Percentiles rank a stretch among this genome's conserved stretches.
phyloP scores from a whole-genome alignment of 2,329 filamentous ascomycete species.

The Botrytis squamosa region DNA sequence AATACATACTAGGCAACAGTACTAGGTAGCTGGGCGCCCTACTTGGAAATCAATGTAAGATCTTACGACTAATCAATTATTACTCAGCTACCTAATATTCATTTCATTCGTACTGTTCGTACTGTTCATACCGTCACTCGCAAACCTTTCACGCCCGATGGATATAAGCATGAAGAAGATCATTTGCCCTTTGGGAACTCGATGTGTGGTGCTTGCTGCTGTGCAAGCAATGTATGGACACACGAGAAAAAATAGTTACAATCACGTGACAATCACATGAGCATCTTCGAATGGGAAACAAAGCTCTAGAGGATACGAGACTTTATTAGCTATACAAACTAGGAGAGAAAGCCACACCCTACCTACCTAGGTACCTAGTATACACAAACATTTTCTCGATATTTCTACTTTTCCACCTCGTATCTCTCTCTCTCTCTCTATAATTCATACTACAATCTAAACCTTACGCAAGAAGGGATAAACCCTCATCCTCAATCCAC shows the following conservation, averaged over 20 bases:
- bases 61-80: background rate
- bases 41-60: background rate
- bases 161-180: background rate
- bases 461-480: no score
- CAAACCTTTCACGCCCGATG: background rate
- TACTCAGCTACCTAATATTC: background rate
- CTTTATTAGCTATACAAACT: background rate
- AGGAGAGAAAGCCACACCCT: no score
- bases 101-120: background rate
- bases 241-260: background rate
- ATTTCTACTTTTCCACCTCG: no score
- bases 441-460: no score
- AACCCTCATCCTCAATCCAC: no score
- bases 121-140: background rate
- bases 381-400: no score
- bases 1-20: background rate
- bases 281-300: accelerated
- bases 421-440: no score
- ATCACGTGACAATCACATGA: background rate
- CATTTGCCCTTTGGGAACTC: background rate
- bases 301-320: background rate
- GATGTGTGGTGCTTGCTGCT: background rate
- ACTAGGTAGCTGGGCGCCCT: background rate
- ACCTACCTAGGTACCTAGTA: no score
- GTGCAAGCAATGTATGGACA: background rate